A percentile compares a stretch with the other conserved stretches of the same genome.
Evolutionary conservation across 2,329 filamentous ascomycete species (phyloP).

Genomic region (Trichoderma polysporum): DNA sequence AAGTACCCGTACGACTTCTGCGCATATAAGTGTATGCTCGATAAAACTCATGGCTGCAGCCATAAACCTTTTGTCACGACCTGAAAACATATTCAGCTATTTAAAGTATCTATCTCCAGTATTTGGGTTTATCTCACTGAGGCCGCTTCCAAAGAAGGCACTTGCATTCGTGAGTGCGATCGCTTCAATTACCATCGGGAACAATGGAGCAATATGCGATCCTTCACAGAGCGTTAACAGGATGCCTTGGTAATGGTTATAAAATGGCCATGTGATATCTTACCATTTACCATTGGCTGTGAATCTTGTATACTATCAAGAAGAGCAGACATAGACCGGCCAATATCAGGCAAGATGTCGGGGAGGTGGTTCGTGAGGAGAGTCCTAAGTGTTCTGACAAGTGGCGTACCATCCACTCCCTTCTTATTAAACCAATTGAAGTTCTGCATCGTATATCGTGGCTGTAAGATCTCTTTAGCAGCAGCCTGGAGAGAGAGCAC

Average conservation of each 20-base stretch:
- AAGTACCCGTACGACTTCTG: background rate
- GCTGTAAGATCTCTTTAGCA: conserved; percentile 7
- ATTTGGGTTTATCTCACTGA: background rate
- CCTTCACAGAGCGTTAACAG: background rate
- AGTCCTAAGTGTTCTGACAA: background rate
- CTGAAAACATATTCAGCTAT: background rate
- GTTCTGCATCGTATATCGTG: conserved; percentile 7
- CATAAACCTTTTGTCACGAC: background rate
- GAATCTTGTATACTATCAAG: background rate
- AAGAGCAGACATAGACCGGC: background rate
- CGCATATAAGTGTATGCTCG: background rate
- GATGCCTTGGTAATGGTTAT: background rate
- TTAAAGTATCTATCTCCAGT: too few relatives aligned
- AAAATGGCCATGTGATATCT: too few relatives aligned
- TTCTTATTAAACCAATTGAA: conserved; percentile 9
- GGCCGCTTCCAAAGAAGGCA: background rate
- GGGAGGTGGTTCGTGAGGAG: conserved; percentile 5
- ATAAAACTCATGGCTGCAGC: background rate
- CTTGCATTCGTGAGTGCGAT: background rate
- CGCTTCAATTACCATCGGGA: background rate
- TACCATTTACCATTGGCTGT: background rate
- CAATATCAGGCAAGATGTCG: background rate
- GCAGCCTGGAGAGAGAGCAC: background rate
- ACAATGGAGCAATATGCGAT: background rate
- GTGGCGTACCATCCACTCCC: background rate